Base-by-base conservation (phyloP, 148 eudicot genomes). In the Rheum nobile region DNA sequence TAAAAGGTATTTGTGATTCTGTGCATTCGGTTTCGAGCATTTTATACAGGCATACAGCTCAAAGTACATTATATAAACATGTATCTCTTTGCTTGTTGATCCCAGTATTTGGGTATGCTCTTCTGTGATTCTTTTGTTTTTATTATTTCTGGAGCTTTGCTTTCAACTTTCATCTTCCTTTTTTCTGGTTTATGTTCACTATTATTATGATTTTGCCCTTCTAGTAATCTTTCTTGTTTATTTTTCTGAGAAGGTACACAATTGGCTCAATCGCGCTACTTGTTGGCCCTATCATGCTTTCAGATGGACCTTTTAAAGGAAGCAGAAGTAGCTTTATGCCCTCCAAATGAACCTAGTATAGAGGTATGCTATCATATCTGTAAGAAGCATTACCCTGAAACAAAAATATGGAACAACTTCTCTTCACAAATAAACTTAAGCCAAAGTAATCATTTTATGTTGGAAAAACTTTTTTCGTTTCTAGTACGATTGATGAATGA, bases 211-310 rank as follows among this genome's bases (percentile, higher is more conserved):
- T 59, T 9, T 74, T 24, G 48, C 9, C 54, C 22, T 47, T 13
- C 2, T 55, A 32, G 28, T 80, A 32, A 52, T 8, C 71, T 43
- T 73, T 63, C n/a, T 44, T 77, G 59, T 79, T 59, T 75, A 41
- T 86, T 72, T 72, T 43, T 79, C 26, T 87, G 83, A 87, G 81
- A 80, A 95, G 99, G 99, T 72, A 82, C 89, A 65, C 89, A 83
- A 65, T 82, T 83, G 94, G 86, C 97, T 79, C 96, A 90, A 78
- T 91, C 97, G 74, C 93, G 99, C 82, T 95, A 92, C 88, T 85
- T 95, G 90, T 92, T 95, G 82, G 99, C 97, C 46, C 74, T 87
- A 57, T 87, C 97, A 73, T 95, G 97, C 90, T 95, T 88, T 82
- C 89, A 86, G 77, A 92, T 95, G 99, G 94, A 92, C 84, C 96